Percentiles rank a stretch among this genome's conserved stretches.
Conservation (phyloP, 768 basidiomycete genomes). For the button mushroom (Agaricus bisporus) region DNA sequence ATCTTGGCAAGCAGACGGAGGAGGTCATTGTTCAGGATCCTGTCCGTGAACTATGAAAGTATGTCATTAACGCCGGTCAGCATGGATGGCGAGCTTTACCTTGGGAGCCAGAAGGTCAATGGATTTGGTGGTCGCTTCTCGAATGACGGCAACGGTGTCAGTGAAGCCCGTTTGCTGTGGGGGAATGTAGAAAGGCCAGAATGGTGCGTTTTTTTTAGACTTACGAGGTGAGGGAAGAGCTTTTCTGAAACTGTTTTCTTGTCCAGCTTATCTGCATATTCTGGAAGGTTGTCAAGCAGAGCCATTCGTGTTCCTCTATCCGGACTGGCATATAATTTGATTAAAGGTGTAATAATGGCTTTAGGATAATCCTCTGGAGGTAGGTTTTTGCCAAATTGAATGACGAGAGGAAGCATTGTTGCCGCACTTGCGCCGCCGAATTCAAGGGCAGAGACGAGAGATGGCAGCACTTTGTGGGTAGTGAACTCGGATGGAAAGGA, state of each 20-base stretch:
- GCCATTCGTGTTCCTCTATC: constrained; percentile 95
- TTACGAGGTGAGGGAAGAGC: constrained; percentile 88
- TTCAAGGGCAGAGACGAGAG: constrained; percentile 72
- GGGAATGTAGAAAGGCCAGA: constrained; percentile 1
- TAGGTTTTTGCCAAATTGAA: constrained; percentile 72
- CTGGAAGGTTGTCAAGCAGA: constrained; percentile 75
- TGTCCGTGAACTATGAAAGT: constrained; percentile 65
- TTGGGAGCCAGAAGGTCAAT: constrained; percentile 82
- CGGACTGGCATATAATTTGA: constrained; percentile 81
- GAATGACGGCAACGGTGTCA: constrained; percentile 89
- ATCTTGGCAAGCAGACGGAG: constrained; percentile 88
- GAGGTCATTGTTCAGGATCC: constrained; percentile 94
- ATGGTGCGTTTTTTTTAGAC: constrained; percentile 18
- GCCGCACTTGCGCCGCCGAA: constrained; percentile 74
- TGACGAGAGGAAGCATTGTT: constrained; percentile 74
- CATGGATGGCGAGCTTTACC: constrained; percentile 30
- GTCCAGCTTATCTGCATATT: constrained; percentile 85
- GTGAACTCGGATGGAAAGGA: constrained; percentile 86
- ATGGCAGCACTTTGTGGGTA: constrained; percentile 81
- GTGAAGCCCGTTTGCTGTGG: constrained; percentile 89
- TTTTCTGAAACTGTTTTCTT: constrained; percentile 80
- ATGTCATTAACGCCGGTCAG: constrained; percentile 1
- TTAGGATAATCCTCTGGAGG: constrained; percentile 65
- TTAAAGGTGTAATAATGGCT: constrained; percentile 68
- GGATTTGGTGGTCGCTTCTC: constrained; percentile 90